Base-by-base conservation (phyloP, 257 asterid genomes). In the Solanum bukasovii region DNA sequence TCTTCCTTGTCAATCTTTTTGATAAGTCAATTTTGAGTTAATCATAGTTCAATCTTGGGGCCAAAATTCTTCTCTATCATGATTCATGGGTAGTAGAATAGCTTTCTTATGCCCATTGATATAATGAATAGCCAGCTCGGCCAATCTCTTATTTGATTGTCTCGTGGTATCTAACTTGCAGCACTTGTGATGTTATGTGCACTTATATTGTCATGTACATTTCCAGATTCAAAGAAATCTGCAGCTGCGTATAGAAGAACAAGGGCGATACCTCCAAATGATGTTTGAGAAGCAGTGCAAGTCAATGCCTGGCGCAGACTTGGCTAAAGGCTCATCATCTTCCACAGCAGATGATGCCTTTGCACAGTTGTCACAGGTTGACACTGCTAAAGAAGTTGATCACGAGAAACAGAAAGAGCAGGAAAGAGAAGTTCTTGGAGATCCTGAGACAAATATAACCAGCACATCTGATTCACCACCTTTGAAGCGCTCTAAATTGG, bases 161-260 rank as follows among this genome's bases (percentile, higher is more conserved):
- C 83, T 71, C 2, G 29, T 86, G 78, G 63, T 86, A 29, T 21
- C 33, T 74, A 59, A n/a, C 74, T 56, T 65, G 37, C 67, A 67
- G 29, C 35, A 67, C 37, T 79, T 27, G 23, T 21, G n/a, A 25
- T 29, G 37, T 84, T 34, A 68, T 18, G 75, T 29, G 21, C 23
- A 46, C 75, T 49, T 63, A 27, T 33, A 6, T 85, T 86, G 13
- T 79, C 75, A 8, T 46, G n/a, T 87, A 40, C 34, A 52, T 89
- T 85, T 89, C 90, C 95, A 95, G 99, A 96, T 95, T 90, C 99
- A 96, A 90, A 95, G 99, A 90, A 96, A 94, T 91, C 85, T 96
- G 87, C 99, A 96, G 94, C 96, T 95, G 83, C 92, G 98, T 46
- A 96, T 96, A 89, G 98, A 96, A 92, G 98, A 96, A 89, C 99